Conservation (phyloP, 345 rosid species). For the Dipteronia dyeriana region DNA sequence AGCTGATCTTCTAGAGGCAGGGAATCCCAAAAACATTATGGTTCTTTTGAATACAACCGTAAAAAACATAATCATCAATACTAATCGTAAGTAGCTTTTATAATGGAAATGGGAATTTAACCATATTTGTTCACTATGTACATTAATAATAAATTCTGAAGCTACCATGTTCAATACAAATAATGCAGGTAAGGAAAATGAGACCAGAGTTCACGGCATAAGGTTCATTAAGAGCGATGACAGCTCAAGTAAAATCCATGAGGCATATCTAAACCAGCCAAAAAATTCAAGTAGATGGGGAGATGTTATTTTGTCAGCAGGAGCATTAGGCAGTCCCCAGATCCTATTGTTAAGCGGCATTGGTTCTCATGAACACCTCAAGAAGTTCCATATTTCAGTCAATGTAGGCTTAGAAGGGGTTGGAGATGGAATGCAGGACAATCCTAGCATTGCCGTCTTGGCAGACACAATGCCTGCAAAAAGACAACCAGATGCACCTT, state of each 20-base stretch:
- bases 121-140: no score
- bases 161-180: conserved; percentile 3
- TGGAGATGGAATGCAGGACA: conserved; percentile 64
- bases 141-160: neutral
- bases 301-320: conserved; percentile 43
- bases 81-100: conserved; percentile 27
- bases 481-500: conserved; percentile 65
- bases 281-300: conserved; percentile 34
- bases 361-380: conserved; percentile 56
- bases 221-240: conserved; percentile 59
- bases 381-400: conserved; percentile 45
- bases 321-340: conserved; percentile 64
- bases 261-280: conserved; percentile 51
- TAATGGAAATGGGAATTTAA: no score
- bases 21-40: conserved; percentile 42
- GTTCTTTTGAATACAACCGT: conserved; percentile 69
- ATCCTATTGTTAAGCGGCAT: conserved; percentile 67
- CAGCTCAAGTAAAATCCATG: conserved; percentile 38
- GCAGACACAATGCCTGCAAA: conserved; percentile 41
- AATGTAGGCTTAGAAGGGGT: conserved; percentile 40
- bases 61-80: conserved; percentile 46
- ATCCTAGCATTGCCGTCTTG: conserved; percentile 51
- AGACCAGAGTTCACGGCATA: conserved; percentile 51
- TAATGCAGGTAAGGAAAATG: conserved; percentile 38
- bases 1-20: conserved; percentile 65